A percentile compares a stretch with the other conserved stretches of the same genome.
Evolutionary conservation across 208 protist genomes (phyloP).

Genomic region (Phytomonas francai): DNA sequence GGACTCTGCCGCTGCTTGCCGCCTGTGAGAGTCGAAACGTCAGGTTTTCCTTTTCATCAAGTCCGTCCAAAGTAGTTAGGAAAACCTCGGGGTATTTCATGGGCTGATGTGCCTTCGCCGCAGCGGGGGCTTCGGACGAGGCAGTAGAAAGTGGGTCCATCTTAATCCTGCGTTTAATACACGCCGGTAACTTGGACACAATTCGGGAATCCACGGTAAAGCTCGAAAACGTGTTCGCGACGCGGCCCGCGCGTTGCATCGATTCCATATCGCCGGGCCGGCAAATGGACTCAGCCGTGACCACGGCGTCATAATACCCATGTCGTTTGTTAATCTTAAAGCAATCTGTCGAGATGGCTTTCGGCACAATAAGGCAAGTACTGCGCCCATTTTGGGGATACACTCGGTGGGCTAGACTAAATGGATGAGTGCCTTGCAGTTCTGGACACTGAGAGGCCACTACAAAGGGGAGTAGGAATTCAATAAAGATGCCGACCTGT

Average conservation of each 20-base stretch:
- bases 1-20: constrained; percentile 29
- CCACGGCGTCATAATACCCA: constrained; percentile 78
- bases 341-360: constrained; percentile 58
- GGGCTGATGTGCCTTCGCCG: neutral
- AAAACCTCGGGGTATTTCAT: constrained; percentile 19
- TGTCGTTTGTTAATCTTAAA: constrained; percentile 83
- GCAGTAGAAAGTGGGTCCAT: neutral
- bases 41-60: constrained; percentile 50
- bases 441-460: constrained; percentile 56
- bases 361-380: constrained; percentile 75
- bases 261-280: constrained; percentile 53
- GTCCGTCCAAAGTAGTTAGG: constrained; percentile 43
- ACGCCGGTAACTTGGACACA: constrained; percentile 43
- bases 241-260: constrained; percentile 38
- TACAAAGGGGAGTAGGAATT: constrained; percentile 59
- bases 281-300: constrained; percentile 81
- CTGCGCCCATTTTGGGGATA: constrained; percentile 55
- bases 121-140: neutral
- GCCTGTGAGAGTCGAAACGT: constrained; percentile 66
- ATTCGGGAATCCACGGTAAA: constrained; percentile 79
- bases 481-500: constrained; percentile 58
- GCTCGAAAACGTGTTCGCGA: constrained; percentile 68
- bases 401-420: constrained; percentile 46
- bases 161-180: constrained; percentile 17
- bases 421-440: constrained; percentile 28